phyloP scores from a whole-genome alignment of 805 yeast genomes.

The Starmerella floricola region DNA sequence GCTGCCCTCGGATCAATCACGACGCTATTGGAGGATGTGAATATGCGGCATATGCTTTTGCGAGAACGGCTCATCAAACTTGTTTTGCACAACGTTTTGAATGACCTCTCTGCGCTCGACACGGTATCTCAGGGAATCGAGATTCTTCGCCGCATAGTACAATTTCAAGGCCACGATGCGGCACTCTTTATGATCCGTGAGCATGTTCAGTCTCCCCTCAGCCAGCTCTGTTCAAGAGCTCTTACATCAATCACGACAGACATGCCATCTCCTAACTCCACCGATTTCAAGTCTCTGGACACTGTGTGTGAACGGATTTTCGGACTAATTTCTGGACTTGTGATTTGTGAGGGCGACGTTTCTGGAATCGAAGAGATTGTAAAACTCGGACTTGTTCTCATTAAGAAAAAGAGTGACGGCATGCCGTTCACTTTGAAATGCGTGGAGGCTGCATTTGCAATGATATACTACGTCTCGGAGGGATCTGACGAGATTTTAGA shows the following conservation, averaged over 20 bases:
- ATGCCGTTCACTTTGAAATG: background rate
- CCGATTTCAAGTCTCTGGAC: background rate
- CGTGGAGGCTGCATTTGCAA: conserved; percentile 24
- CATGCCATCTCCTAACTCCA: background rate
- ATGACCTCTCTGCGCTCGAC: conserved; percentile 59
- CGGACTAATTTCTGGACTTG: conserved; percentile 41
- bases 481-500: conserved; percentile 17
- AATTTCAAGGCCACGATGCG: conserved; percentile 81
- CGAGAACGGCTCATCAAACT: conserved; percentile 60
- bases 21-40: conserved; percentile 56
- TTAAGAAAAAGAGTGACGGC: background rate
- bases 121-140: conserved; percentile 74
- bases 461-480: conserved; percentile 27
- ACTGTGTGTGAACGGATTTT: conserved; percentile 37
- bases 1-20: conserved; percentile 65
- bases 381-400: background rate
- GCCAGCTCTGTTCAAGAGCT: background rate
- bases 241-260: background rate
- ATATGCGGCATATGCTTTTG: conserved; percentile 48
- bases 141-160: conserved; percentile 60
- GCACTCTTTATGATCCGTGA: conserved; percentile 65
- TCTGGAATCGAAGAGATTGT: background rate
- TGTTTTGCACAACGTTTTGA: conserved; percentile 50
- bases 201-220: conserved; percentile 33
- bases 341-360: background rate